Conservation (phyloP, 148 eudicot genomes). For the Vaccinium vitisidaea region DNA sequence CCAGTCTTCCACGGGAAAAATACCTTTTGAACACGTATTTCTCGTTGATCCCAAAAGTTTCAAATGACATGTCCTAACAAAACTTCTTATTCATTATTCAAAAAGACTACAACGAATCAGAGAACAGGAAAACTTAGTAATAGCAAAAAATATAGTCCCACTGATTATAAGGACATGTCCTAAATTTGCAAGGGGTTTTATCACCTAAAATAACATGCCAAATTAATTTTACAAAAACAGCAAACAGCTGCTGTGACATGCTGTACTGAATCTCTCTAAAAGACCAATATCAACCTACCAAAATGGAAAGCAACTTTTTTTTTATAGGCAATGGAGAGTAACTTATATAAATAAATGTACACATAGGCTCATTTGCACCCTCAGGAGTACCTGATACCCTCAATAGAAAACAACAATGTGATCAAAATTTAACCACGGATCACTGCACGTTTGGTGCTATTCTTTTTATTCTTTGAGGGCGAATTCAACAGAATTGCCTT, state of each 20-base stretch:
- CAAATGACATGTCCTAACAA: background rate
- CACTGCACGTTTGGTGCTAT: background rate
- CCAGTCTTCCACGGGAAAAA: background rate
- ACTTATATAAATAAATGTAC: background rate
- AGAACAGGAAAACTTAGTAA: background rate
- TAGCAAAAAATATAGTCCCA: background rate
- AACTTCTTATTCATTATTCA: background rate
- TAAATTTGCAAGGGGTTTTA: background rate
- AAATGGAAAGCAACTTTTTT: background rate
- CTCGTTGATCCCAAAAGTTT: background rate
- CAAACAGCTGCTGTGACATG: background rate
- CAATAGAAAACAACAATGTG: no score
- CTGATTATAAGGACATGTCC: background rate
- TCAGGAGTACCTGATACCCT: background rate
- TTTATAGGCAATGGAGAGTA: background rate
- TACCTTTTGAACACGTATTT: background rate
- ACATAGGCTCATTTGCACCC: slow-evolving; percentile 7
- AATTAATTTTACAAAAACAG: background rate
- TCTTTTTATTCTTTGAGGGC: background rate
- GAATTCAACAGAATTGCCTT: background rate
- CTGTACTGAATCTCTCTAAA: background rate
- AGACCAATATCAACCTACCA: background rate
- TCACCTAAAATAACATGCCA: background rate
- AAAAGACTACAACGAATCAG: background rate
- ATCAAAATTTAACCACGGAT: background rate